Evolutionary conservation across 768 basidiomycete species (phyloP), one percentile per base, ranked within the genome.

Genomic region (Trametes sanguinea): DNA sequence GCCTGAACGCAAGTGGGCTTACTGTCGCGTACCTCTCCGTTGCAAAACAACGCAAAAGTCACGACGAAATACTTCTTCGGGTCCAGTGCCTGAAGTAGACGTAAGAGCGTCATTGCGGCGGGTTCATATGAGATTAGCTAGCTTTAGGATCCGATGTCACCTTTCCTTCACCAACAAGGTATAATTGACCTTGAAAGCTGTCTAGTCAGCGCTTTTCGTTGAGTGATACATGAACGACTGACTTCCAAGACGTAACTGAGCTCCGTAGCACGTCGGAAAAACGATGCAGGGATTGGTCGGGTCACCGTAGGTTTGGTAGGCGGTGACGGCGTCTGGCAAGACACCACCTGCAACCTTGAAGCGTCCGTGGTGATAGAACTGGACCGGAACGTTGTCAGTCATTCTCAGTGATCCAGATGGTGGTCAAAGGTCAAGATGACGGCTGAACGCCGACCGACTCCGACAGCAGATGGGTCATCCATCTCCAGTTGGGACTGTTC

Each of bases 41-140:
- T 73, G 39, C 66, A 69, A 48, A 73, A 73, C 17, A 71, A 52
- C 1, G 71, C 71, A 58, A 71, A 72, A 2, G 70, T 70, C 11
- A 73, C 70, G 1, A 72, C 55, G 58, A 64, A 72, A 52, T 71
- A 73, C 40, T 68, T 71, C 11, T 27, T 39, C 6, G 71, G 61
- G 44, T 73, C 67, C 16, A 72, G 60, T 5, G 64, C 71, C 65
- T 72, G 37, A 2, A 54, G 37, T 13, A 22, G 32, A 8, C 27
- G 42, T 17, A 11, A 29, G 2, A 27, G 4, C 42, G 16, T 47
- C 17, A 30, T 9, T 39, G 8, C 45, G 17, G 48, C 39, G 29
- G n/a, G 4, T 3, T 14, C 42, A 5, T 16, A 14, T 29, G 46
- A 16, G 27, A 37, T 27, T 4, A n/a, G 10, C 7, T 37, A 11